These are phyloP conservation scores for Dryas octopetala DNA, from an alignment of 306 rosid genomes.

Conservation along the genomic window DNA sequence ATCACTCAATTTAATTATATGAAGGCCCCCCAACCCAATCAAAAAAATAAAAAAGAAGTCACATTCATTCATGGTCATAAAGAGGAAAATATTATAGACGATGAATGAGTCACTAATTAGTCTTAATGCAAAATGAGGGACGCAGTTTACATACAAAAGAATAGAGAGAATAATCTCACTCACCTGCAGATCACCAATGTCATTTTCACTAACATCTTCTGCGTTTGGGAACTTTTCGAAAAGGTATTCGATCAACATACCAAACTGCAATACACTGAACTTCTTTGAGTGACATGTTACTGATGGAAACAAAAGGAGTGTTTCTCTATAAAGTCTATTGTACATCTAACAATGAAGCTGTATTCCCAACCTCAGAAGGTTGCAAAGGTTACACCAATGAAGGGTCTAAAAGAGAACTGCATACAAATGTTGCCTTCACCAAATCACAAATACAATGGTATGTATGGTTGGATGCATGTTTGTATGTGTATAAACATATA, in stretches of 20 bases:
- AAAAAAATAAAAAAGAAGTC: neutral
- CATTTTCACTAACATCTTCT: slow-evolving; percentile 67
- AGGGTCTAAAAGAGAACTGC: too few relatives aligned
- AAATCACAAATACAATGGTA: neutral
- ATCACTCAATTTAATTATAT: too few relatives aligned
- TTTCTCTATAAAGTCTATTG: too few relatives aligned
- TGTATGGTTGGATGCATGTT: neutral
- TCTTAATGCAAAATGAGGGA: neutral
- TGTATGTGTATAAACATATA: neutral
- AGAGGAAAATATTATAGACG: neutral
- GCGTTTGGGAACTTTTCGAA: slow-evolving; percentile 73
- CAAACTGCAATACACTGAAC: slow-evolving; percentile 67
- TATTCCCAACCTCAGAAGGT: too few relatives aligned
- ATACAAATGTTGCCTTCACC: too few relatives aligned
- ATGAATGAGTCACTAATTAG: neutral
- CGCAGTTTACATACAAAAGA: slow-evolving; percentile 8
- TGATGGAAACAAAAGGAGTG: neutral
- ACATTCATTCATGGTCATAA: neutral
- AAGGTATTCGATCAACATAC: slow-evolving; percentile 85
- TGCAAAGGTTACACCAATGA: too few relatives aligned
- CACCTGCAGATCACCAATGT: slow-evolving; percentile 93
- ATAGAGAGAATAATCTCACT: slow-evolving; percentile 25
- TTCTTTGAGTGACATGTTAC: neutral
- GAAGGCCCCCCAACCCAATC: too few relatives aligned
- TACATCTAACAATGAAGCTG: too few relatives aligned